phyloP scores from a whole-genome alignment of 2,329 filamentous ascomycete species.

The Cylindrodendrum hubeiense region DNA sequence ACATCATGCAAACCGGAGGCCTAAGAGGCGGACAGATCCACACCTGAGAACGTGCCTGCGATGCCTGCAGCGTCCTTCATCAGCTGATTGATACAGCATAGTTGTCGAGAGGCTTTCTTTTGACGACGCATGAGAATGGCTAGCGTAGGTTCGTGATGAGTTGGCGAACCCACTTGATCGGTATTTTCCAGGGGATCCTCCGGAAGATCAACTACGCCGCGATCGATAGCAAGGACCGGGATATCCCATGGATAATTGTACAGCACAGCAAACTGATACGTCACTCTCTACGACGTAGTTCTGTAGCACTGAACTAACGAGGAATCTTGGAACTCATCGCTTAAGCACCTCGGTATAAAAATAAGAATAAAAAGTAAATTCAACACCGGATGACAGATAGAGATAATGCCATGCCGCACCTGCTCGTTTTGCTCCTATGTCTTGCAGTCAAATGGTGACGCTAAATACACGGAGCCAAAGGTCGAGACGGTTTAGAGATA shows the following conservation, averaged over 20 bases:
- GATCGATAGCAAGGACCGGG: background rate
- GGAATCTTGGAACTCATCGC: background rate
- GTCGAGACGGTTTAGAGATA: too few species aligned
- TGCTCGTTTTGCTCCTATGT: background rate
- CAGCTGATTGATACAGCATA: background rate
- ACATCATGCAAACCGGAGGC: conserved; percentile 22
- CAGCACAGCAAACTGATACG: background rate
- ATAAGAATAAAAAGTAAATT: background rate
- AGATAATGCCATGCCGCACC: background rate
- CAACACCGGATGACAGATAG: background rate
- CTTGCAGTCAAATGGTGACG: too few species aligned
- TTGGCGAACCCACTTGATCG: background rate
- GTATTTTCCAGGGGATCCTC: background rate
- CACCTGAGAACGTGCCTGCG: background rate
- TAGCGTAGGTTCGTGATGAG: background rate
- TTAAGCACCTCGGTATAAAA: background rate
- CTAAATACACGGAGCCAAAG: too few species aligned
- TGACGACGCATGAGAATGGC: background rate
- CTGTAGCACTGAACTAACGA: background rate
- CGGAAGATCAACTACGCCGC: background rate
- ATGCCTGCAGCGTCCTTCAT: background rate
- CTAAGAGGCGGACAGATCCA: background rate
- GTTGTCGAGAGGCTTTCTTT: background rate
- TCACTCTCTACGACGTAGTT: background rate
- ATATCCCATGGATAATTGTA: background rate